Percentiles rank a stretch among this genome's conserved stretches.
Evolutionary conservation across 805 yeast genomes (phyloP).

Genomic region (Ogataea neopini): DNA sequence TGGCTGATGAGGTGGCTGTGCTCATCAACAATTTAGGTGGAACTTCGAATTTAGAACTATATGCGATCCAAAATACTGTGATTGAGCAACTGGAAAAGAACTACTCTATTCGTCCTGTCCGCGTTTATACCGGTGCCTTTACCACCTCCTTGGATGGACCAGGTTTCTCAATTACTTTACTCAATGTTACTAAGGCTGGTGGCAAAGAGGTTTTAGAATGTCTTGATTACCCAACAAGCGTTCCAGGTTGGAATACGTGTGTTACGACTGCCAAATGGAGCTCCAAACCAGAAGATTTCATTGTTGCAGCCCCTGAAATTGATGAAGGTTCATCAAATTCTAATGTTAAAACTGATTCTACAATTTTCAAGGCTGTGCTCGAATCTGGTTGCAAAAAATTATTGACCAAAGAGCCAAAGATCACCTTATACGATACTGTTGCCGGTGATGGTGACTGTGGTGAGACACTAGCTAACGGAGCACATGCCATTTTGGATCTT

Average conservation of each 20-base stretch:
- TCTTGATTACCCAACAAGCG: slow-evolving; percentile 72
- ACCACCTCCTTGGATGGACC: slow-evolving; percentile 92
- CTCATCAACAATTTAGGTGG: slow-evolving; percentile 89
- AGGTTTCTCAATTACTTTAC: slow-evolving; percentile 82
- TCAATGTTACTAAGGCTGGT: slow-evolving; percentile 63
- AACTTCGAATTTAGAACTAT: slow-evolving; percentile 75
- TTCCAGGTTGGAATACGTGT: slow-evolving; percentile 78
- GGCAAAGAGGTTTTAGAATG: slow-evolving; percentile 48
- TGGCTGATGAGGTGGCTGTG: slow-evolving; percentile 62
- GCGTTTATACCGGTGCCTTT: slow-evolving; percentile 74
- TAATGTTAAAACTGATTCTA: slow-evolving; percentile 33
- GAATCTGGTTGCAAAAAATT: slow-evolving; percentile 51
- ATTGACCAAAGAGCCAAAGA: slow-evolving; percentile 72
- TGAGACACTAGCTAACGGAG: slow-evolving; percentile 83
- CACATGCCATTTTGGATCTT: slow-evolving; percentile 63
- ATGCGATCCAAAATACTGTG: slow-evolving; percentile 67
- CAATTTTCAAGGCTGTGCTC: slow-evolving; percentile 37
- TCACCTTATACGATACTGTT: slow-evolving; percentile 80
- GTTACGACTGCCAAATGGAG: slow-evolving; percentile 29
- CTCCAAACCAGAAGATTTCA: slow-evolving; percentile 20
- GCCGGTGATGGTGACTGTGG: slow-evolving; percentile 99
- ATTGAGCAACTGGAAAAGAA: slow-evolving; percentile 49
- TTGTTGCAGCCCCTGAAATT: slow-evolving; percentile 33
- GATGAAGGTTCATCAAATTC: slow-evolving; percentile 35
- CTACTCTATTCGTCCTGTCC: slow-evolving; percentile 60